These are phyloP conservation scores for Globisporangium takayamanum DNA, from an alignment of 352 stramenopile species.

Conservation along the genomic window DNA sequence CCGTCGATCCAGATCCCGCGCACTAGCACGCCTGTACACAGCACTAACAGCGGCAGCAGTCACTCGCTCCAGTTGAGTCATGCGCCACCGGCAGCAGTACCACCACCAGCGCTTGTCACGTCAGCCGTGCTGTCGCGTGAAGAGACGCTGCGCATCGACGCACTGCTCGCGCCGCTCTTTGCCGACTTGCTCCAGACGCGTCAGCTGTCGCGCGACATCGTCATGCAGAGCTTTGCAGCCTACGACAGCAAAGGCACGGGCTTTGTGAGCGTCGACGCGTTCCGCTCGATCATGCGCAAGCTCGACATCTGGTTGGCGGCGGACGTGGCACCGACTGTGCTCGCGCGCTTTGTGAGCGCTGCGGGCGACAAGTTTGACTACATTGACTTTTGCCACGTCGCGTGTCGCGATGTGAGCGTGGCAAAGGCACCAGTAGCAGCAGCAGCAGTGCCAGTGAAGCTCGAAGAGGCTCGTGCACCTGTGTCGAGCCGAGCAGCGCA, in stretches of 20 bases:
- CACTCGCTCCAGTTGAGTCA: not conserved
- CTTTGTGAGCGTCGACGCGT: constrained; percentile 59
- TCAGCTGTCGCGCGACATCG: constrained; percentile 18
- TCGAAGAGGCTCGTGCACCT: not conserved
- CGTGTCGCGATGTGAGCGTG: constrained; percentile 4
- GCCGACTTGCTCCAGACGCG: constrained; percentile 39
- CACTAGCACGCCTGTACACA: not conserved
- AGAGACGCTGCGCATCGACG: constrained; percentile 40
- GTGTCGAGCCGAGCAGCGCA: not conserved
- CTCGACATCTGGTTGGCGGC: constrained; percentile 41
- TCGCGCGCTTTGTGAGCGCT: constrained; percentile 38
- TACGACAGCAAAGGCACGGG: constrained; percentile 59
- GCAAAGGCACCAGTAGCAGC: not conserved
- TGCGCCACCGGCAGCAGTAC: not conserved
- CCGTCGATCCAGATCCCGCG: constrained; percentile 2
- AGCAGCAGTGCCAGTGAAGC: not conserved
- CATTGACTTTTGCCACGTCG: constrained; percentile 56
- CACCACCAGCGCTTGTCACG: not conserved
- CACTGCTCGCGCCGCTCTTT: constrained; percentile 41
- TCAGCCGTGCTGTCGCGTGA: constrained; percentile 20
- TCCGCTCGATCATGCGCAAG: constrained; percentile 55
- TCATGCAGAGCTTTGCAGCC: constrained; percentile 36
- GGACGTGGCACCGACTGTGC: constrained; percentile 36
- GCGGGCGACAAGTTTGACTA: constrained; percentile 63
- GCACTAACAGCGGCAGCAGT: not conserved